Conservation (phyloP, 2,329 filamentous ascomycete species). For the Metarhizium humberi region DNA sequence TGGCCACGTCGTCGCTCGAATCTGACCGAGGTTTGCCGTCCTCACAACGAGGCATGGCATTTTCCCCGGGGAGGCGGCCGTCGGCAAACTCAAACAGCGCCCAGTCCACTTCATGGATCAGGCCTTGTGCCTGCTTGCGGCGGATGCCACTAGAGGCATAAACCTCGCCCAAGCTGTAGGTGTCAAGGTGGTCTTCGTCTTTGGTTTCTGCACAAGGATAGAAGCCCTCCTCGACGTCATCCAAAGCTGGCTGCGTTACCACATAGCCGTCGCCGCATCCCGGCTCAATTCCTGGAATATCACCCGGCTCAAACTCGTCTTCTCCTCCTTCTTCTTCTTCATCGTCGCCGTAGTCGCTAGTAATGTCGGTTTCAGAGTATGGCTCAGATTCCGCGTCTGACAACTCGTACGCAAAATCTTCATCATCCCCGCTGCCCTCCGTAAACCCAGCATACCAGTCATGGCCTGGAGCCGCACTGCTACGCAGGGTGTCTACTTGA, state of each 20-base stretch:
- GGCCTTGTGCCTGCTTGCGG: slow-evolving; percentile 58
- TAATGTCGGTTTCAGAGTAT: slow-evolving; percentile 40
- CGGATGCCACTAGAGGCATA: slow-evolving; percentile 87
- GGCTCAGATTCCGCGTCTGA: slow-evolving; percentile 52
- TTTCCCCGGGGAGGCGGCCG: slow-evolving; percentile 60
- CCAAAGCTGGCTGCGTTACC: slow-evolving; percentile 84
- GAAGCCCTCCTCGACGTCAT: slow-evolving; percentile 76
- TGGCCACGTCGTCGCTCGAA: slow-evolving; percentile 20
- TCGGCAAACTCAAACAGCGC: slow-evolving; percentile 74
- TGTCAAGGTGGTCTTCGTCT: slow-evolving; percentile 75
- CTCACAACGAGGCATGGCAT: slow-evolving; percentile 47
- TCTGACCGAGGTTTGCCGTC: slow-evolving; percentile 6
- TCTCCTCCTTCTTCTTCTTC: slow-evolving; percentile 48
- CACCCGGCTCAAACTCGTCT: slow-evolving; percentile 54
- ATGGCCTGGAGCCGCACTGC: slow-evolving; percentile 29
- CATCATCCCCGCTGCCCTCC: slow-evolving; percentile 33
- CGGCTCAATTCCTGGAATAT: slow-evolving; percentile 68
- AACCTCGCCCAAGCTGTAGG: slow-evolving; percentile 71
- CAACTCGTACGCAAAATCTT: slow-evolving; percentile 51
- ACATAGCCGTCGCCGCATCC: slow-evolving; percentile 69
- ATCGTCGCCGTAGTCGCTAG: slow-evolving; percentile 42
- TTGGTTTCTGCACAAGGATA: slow-evolving; percentile 63
- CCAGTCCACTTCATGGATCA: slow-evolving; percentile 93
- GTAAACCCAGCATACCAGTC: slow-evolving; percentile 35
- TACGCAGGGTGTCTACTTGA: slow-evolving; percentile 19